Evolutionary conservation across 371 early-diverging fungal species (phyloP).

Genomic region (Phascolomyces articulosus): DNA sequence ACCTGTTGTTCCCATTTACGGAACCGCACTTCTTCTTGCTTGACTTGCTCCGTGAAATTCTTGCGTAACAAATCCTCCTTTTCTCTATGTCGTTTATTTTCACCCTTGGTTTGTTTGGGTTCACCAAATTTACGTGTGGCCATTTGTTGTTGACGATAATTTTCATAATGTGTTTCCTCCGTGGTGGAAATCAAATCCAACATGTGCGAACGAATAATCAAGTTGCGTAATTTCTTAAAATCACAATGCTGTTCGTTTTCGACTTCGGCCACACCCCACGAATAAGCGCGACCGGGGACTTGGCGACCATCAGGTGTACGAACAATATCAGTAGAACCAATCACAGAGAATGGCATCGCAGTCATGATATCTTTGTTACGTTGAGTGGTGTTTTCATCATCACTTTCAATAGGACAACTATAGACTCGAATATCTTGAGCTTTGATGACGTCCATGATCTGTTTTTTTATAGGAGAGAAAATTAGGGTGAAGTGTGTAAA

Average conservation of each 20-base stretch:
- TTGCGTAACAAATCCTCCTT: slow-evolving; percentile 92
- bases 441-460: slow-evolving; percentile 75
- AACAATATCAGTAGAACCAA: slow-evolving; percentile 88
- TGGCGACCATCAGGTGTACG: slow-evolving; percentile 71
- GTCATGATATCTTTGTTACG: slow-evolving; percentile 81
- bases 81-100: slow-evolving; percentile 88
- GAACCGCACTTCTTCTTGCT: slow-evolving; percentile 92
- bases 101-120: slow-evolving; percentile 67
- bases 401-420: slow-evolving; percentile 80
- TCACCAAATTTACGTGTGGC: slow-evolving; percentile 82
- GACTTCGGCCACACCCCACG: slow-evolving; percentile 94
- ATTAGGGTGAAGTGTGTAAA: neutral
- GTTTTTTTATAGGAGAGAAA: too few species aligned
- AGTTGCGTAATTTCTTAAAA: slow-evolving; percentile 89
- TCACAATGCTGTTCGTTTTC: slow-evolving; percentile 92
- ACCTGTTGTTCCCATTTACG: slow-evolving; percentile 97
- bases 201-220: slow-evolving; percentile 94
- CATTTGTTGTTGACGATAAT: slow-evolving; percentile 82
- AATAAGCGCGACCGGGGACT: slow-evolving; percentile 88
- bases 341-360: slow-evolving; percentile 95
- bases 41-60: slow-evolving; percentile 94
- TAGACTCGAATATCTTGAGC: slow-evolving; percentile 79
- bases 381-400: slow-evolving; percentile 77
- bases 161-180: slow-evolving; percentile 91
- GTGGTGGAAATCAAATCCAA: slow-evolving; percentile 88